These are phyloP conservation scores for Prunus kanzakura DNA, from an alignment of 306 rosid genomes.

Conservation along the genomic window DNA sequence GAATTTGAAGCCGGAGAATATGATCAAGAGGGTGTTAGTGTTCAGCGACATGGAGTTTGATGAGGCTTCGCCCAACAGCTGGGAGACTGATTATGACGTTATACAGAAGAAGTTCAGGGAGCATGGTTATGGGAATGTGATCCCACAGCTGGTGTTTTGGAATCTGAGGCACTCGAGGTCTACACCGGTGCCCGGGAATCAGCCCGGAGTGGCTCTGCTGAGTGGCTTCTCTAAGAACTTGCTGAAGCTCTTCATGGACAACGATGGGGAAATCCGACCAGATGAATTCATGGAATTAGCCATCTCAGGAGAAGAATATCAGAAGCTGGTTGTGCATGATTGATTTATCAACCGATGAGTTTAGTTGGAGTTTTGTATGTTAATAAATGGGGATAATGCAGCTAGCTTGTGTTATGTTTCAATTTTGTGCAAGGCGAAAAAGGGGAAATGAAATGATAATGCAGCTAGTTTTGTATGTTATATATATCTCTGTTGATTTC, in stretches of 20 bases:
- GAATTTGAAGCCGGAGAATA: constrained; percentile 44
- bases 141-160: constrained; percentile 74
- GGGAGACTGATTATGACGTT: constrained; percentile 71
- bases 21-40: constrained; percentile 61
- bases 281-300: constrained; percentile 38
- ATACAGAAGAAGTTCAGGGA: constrained; percentile 43
- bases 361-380: not conserved
- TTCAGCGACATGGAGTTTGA: constrained; percentile 82
- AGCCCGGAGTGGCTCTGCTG: constrained; percentile 56
- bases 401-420: too few species aligned
- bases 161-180: constrained; percentile 51
- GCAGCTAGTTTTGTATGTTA: too few species aligned
- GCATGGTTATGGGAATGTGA: constrained; percentile 43
- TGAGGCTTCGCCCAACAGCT: constrained; percentile 29
- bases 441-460: too few species aligned
- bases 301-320: constrained; percentile 41
- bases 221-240: constrained; percentile 75
- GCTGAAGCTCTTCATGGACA: constrained; percentile 46
- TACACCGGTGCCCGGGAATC: constrained; percentile 45
- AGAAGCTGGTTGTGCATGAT: constrained; percentile 32
- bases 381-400: too few species aligned
- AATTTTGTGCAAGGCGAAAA: too few species aligned
- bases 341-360: not conserved
- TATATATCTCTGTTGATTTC: too few species aligned
- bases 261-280: constrained; percentile 36